phyloP scores from a whole-genome alignment of 805 yeast species.

The Metschnikowia koreensis region DNA sequence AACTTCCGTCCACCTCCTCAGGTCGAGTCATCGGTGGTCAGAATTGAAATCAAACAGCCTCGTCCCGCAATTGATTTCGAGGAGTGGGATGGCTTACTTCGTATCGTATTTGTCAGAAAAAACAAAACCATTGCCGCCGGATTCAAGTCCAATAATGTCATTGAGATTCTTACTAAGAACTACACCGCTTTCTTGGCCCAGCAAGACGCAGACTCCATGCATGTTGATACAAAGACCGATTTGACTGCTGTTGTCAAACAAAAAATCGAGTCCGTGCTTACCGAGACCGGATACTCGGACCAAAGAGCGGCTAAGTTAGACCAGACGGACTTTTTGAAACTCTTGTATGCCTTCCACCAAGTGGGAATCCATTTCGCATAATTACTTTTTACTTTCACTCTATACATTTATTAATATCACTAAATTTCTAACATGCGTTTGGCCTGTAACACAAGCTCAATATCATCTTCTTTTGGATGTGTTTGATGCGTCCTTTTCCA shows the following conservation, averaged over 20 bases:
- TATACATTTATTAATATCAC: constrained; percentile 2
- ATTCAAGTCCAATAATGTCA: constrained; percentile 76
- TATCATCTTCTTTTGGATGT: constrained; percentile 47
- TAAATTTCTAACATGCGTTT: neutral
- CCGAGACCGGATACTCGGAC: constrained; percentile 77
- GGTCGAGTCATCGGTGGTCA: constrained; percentile 94
- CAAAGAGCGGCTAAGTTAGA: constrained; percentile 92
- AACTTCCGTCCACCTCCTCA: constrained; percentile 98
- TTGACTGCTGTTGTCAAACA: constrained; percentile 54
- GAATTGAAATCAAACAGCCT: constrained; percentile 87
- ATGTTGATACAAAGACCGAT: constrained; percentile 40
- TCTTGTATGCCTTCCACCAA: constrained; percentile 91
- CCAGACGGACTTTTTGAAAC: constrained; percentile 85
- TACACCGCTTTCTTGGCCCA: constrained; percentile 71
- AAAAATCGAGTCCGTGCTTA: constrained; percentile 70
- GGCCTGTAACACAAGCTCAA: neutral
- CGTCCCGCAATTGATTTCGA: constrained; percentile 91
- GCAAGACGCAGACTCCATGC: constrained; percentile 45
- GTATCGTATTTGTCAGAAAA: constrained; percentile 90
- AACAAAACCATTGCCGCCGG: constrained; percentile 92
- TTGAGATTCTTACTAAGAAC: constrained; percentile 82
- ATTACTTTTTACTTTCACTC: constrained; percentile 1
- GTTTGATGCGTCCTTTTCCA: constrained; percentile 64
- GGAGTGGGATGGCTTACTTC: constrained; percentile 95
- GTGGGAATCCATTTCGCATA: constrained; percentile 95